Conservation (phyloP, 768 basidiomycete genomes). For the Vishniacozyma victoriae region DNA sequence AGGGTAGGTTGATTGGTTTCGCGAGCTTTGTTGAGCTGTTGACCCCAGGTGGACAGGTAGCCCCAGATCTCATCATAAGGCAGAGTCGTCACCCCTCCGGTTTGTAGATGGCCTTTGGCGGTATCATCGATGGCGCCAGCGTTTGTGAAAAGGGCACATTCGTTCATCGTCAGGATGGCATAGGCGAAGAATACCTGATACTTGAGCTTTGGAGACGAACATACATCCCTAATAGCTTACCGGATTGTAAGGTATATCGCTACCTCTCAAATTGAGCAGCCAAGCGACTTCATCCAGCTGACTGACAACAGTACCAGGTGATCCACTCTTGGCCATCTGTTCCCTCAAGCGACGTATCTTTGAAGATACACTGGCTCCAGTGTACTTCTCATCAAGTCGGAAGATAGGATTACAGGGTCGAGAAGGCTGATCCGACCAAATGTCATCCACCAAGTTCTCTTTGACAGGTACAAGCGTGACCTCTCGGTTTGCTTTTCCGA, state of each 20-base stretch:
- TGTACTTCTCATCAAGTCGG: constrained; percentile 65
- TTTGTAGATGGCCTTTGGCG: constrained; percentile 55
- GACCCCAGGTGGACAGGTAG: constrained; percentile 52
- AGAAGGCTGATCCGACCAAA: constrained; percentile 56
- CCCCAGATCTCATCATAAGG: constrained; percentile 66
- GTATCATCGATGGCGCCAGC: constrained; percentile 52
- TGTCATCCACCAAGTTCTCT: constrained; percentile 59
- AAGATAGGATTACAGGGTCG: constrained; percentile 65
- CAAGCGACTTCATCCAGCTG: constrained; percentile 89
- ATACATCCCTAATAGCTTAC: constrained; percentile 45
- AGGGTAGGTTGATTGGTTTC: too few relatives aligned
- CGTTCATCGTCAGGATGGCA: constrained; percentile 61
- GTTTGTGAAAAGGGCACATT: constrained; percentile 66
- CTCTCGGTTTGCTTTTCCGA: constrained; percentile 49
- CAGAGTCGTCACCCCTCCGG: constrained; percentile 56
- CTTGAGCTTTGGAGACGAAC: neutral
- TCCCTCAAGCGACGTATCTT: constrained; percentile 67
- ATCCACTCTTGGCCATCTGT: constrained; percentile 56
- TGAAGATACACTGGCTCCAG: constrained; percentile 53
- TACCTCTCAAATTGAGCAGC: constrained; percentile 66
- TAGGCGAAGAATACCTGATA: constrained; percentile 87
- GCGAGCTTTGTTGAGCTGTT: too few relatives aligned
- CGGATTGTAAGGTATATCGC: constrained; percentile 85
- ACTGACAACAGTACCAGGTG: constrained; percentile 66
- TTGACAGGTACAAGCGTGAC: constrained; percentile 62